phyloP scores from a whole-genome alignment of 2,329 filamentous ascomycete genomes.

The Aspergillus bombycis region DNA sequence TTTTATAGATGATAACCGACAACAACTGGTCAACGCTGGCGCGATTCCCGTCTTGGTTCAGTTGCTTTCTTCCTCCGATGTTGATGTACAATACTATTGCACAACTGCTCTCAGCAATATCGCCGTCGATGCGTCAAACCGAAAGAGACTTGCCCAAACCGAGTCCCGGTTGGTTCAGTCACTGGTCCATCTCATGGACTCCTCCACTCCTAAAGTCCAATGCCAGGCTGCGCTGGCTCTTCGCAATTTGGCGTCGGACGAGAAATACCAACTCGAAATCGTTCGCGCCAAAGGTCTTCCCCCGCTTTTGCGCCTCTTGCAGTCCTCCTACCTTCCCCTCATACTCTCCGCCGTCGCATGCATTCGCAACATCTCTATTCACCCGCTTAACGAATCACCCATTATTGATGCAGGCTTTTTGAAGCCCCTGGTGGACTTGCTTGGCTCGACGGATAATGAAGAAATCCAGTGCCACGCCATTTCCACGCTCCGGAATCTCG shows the following conservation, averaged over 20 bases:
- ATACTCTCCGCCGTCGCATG: conserved; percentile 97
- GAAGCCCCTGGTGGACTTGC: conserved; percentile 86
- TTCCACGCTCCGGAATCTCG: conserved; percentile 91
- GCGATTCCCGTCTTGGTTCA: conserved; percentile 98
- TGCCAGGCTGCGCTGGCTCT: conserved; percentile 94
- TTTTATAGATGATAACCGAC: conserved; percentile 83
- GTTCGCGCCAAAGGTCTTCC: conserved; percentile 84
- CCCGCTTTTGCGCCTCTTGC: conserved; percentile 83
- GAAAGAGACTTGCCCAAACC: conserved; percentile 86
- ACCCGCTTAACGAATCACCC: conserved; percentile 94
- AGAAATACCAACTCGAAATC: conserved; percentile 98
- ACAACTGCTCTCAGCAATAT: conserved; percentile 98
- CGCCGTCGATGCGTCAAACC: conserved; percentile 87
- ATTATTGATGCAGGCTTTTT: conserved; percentile 98
- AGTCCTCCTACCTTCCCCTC: conserved; percentile 92
- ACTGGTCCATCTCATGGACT: conserved; percentile 95
- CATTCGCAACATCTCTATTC: conserved; percentile 98
- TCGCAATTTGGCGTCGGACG: conserved; percentile 93
- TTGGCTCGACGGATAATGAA: conserved; percentile 95
- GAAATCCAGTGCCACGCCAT: conserved; percentile 99
- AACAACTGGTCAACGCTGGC: conserved; percentile 94
- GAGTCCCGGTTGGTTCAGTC: conserved; percentile 92
- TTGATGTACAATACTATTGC: conserved; percentile 99
- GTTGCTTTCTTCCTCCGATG: conserved; percentile 86
- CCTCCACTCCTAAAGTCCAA: conserved; percentile 94